These are phyloP conservation scores for Podosphaera leucotricha DNA, from an alignment of 2,329 filamentous ascomycete species.

Conservation along the genomic window DNA sequence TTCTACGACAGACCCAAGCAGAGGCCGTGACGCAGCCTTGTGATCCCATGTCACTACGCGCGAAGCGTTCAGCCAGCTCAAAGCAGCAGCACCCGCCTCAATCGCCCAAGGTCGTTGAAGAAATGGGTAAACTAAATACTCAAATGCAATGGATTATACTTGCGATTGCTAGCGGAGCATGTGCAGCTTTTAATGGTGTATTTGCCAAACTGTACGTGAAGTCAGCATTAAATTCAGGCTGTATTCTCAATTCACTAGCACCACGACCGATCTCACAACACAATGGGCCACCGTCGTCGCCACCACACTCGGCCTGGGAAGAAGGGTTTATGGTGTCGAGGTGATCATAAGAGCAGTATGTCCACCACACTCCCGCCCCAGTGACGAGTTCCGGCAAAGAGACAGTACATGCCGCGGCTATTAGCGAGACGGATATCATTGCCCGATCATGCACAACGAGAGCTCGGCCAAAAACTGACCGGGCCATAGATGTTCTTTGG, in stretches of 20 bases:
- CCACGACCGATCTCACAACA: conserved; percentile 31
- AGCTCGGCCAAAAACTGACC: not conserved
- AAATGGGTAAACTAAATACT: conserved; percentile 16
- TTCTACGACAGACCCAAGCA: too few relatives aligned
- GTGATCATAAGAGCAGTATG: conserved; percentile 25
- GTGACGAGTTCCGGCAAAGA: too few relatives aligned
- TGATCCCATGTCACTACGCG: too few relatives aligned
- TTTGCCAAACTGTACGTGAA: conserved; percentile 49
- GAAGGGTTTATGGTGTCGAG: conserved; percentile 24
- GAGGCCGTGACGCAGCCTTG: too few relatives aligned
- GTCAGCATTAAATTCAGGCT: not conserved
- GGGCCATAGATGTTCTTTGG: conserved; percentile 35
- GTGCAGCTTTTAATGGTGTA: conserved; percentile 52
- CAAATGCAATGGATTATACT: conserved; percentile 38
- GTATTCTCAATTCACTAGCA: conserved; percentile 16
- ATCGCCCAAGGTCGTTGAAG: not conserved
- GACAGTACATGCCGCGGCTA: too few relatives aligned
- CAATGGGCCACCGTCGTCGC: conserved; percentile 25
- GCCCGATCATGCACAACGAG: not conserved
- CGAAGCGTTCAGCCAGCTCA: too few relatives aligned
- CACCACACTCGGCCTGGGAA: conserved; percentile 20
- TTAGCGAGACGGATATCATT: too few relatives aligned
- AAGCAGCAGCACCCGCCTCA: not conserved
- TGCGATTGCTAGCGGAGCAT: conserved; percentile 50
- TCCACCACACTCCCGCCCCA: conserved; percentile 2